Conservation (phyloP, 768 basidiomycete species). For the Artomyces pyxidatus region DNA sequence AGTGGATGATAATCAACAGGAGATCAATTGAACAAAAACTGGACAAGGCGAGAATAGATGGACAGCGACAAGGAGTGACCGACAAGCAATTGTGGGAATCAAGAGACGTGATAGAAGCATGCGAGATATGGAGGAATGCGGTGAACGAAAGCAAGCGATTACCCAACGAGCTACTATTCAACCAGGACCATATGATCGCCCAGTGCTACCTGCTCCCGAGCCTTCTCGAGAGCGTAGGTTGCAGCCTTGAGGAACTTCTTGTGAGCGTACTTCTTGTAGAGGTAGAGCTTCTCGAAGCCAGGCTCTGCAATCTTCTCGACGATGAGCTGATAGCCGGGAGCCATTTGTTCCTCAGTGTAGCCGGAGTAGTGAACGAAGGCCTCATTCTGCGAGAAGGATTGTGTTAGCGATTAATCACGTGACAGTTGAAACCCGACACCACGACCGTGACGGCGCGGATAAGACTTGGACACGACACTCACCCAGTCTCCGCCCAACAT, state of each 20-base stretch:
- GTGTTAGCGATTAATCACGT: conserved; percentile 26
- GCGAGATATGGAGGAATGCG: conserved; percentile 5
- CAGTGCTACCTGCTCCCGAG: conserved; percentile 30
- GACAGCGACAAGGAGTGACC: conserved; percentile 13
- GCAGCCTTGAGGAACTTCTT: conserved; percentile 97
- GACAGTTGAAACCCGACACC: conserved; percentile 11
- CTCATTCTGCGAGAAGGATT: conserved; percentile 53
- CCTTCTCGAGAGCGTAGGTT: conserved; percentile 70
- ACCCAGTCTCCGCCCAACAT: conserved; percentile 98
- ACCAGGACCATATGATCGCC: conserved; percentile 16
- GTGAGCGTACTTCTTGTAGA: conserved; percentile 93
- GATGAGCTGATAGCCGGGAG: conserved; percentile 73
- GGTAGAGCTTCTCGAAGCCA: conserved; percentile 76
- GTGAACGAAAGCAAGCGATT: conserved; percentile 1
- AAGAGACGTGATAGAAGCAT: conserved; percentile 7
- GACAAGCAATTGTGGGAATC: conserved; percentile 7
- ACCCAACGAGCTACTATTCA: conserved; percentile 1
- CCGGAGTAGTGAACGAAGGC: conserved; percentile 90
- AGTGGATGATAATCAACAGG: conserved; percentile 6
- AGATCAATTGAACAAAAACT: conserved; percentile 12
- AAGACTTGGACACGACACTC: conserved; percentile 39
- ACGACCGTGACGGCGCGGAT: conserved; percentile 9
- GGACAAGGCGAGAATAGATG: conserved; percentile 13
- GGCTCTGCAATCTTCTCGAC: conserved; percentile 75
- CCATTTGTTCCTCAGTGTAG: conserved; percentile 82